Base-by-base conservation (phyloP, 177 flowering plant species). In the Telopea speciosissima region DNA sequence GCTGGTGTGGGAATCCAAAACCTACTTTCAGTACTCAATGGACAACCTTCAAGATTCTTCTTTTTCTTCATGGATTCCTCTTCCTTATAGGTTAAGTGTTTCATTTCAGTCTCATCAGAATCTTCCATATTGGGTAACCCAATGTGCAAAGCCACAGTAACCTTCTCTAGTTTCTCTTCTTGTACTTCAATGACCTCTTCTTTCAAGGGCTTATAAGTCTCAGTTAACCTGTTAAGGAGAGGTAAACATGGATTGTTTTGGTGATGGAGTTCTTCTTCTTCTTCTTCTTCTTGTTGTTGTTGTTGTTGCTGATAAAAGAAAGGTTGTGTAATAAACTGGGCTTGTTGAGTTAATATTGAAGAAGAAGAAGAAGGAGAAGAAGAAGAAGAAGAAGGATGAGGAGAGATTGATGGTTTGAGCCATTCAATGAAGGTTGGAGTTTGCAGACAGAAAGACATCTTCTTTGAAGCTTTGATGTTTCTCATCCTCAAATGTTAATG, bases 1-100 rank as follows among this genome's bases (percentile, higher is more conserved):
- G 98, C 85, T 16, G 92, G 87, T 69, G 95, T 88, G 40, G 98
- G 98, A 71, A 91, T 93, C 98, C 98, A 93, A 82, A 89, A 93
- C 82, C 92, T 86, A 62, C 77, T 83, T 68, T 84, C 82, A 44
- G 36, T 61, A 68, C 79, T 83, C 58, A 75, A 72, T 69, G 65
- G 62, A 71, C 64, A 71, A 16, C 73, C 80, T 68, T 77, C 73
- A 54, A 79, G 76, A 68, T 69, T 79, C 71, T 75, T 80, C 77
- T 80, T 8, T 4, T 78, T n/a, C n/a, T 28, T 28, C 68, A 28
- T 70, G 24, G 68, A 59, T 49, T 71, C 67, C 56, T 79, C 76
- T 40, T 78, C 74, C 42, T 81, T 74, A 25, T 56, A 58, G 7
- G 24, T 28, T 62, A 42, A 45, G 7, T 58, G n/a, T n/a, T 71